phyloP scores from a whole-genome alignment of 805 yeast genomes.

The Sugiyamaella americana region DNA sequence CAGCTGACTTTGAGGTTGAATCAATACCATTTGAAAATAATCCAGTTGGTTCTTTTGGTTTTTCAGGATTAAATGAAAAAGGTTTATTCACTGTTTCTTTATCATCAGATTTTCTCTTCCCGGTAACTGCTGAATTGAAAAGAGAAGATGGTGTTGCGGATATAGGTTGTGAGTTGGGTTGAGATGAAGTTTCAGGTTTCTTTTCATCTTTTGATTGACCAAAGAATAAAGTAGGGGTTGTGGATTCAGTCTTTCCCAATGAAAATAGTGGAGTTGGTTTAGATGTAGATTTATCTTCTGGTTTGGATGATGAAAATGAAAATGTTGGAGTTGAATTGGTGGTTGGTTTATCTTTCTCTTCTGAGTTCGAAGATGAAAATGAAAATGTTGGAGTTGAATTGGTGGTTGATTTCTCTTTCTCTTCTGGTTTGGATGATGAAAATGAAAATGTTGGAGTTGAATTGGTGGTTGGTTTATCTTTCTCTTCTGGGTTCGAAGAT shows the following conservation, averaged over 20 bases:
- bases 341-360: too few relatives aligned
- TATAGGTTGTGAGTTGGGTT: too few relatives aligned
- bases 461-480: not conserved
- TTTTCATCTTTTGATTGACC: too few relatives aligned
- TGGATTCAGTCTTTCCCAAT: not conserved
- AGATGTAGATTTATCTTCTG: not conserved
- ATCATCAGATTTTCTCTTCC: not conserved
- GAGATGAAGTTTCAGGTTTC: not conserved
- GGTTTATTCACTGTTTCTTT: too few relatives aligned
- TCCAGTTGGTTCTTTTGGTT: too few relatives aligned
- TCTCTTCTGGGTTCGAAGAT: too few relatives aligned
- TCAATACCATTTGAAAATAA: too few relatives aligned
- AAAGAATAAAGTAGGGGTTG: too few relatives aligned
- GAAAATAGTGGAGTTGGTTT: not conserved
- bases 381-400: not conserved
- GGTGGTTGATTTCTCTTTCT: not conserved
- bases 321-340: not conserved
- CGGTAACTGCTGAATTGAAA: not conserved
- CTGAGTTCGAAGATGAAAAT: not conserved
- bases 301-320: not conserved
- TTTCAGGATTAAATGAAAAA: too few relatives aligned
- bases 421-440: not conserved
- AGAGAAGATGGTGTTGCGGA: not conserved
- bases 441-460: not conserved
- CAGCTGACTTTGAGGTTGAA: too few relatives aligned